phyloP scores from a whole-genome alignment of 441 rosid species.

The Croton setiger region DNA sequence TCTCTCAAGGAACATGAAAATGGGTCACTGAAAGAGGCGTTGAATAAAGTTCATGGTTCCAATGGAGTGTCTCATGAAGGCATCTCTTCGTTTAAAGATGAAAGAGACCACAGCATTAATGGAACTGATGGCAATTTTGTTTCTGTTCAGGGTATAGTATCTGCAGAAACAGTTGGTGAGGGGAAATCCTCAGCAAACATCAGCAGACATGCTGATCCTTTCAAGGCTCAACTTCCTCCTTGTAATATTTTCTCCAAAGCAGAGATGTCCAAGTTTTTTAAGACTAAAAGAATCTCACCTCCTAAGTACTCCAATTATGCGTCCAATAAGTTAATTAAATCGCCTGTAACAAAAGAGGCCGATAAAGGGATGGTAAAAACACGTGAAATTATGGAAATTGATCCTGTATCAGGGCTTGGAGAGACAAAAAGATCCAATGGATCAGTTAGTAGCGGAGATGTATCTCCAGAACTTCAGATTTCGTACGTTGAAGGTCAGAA shows the following conservation, averaged over 20 bases:
- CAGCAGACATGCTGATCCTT: conserved; percentile 52
- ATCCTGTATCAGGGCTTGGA: conserved; percentile 24
- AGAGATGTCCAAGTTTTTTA: conserved; percentile 78
- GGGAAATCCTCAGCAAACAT: conserved; percentile 34
- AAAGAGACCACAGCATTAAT: conserved; percentile 21
- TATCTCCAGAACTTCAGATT: conserved; percentile 31
- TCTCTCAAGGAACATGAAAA: conserved; percentile 26
- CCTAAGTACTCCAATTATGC: conserved; percentile 44
- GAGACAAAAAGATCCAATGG: conserved; percentile 42
- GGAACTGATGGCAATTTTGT: conserved; percentile 27
- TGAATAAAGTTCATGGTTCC: conserved; percentile 29
- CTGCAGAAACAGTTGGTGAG: conserved; percentile 29
- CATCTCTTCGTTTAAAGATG: conserved; percentile 24
- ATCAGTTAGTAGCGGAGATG: conserved; percentile 24
- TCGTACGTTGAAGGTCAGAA: conserved; percentile 32
- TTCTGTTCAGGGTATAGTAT: conserved; percentile 28
- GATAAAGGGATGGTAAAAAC: conserved; percentile 24
- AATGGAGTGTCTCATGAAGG: conserved; percentile 34
- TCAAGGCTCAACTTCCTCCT: conserved; percentile 84
- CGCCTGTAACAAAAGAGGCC: conserved; percentile 34
- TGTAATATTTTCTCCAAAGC: conserved; percentile 70
- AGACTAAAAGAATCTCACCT: conserved; percentile 52
- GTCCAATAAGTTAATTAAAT: conserved; percentile 32
- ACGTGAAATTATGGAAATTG: conserved; percentile 26
- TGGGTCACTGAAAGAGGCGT: conserved; percentile 23